These are phyloP conservation scores for Rhodotorula diobovata DNA, from an alignment of 768 basidiomycete genomes.

Conservation along the genomic window DNA sequence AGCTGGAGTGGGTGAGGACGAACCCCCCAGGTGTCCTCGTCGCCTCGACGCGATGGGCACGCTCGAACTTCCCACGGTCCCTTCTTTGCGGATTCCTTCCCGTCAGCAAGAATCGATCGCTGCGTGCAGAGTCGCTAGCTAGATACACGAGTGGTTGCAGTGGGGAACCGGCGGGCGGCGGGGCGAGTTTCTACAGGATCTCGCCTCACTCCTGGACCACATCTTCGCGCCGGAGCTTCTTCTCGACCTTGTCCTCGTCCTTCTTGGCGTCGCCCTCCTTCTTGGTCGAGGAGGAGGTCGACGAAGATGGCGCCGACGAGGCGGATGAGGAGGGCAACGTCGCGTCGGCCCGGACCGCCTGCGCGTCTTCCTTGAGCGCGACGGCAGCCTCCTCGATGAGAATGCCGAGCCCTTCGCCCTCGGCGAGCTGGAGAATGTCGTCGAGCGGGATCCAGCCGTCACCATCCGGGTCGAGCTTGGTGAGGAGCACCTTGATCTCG, in stretches of 20 bases:
- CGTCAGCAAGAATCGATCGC: too few relatives aligned
- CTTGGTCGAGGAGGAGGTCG: neutral
- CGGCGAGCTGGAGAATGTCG: conserved; percentile 84
- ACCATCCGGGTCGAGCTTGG: conserved; percentile 91
- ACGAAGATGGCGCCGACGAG: neutral
- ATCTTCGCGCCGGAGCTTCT: conserved; percentile 85
- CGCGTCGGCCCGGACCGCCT: conserved; percentile 20
- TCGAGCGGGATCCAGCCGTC: conserved; percentile 94
- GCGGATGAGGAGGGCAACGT: neutral
- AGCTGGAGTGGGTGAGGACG: too few relatives aligned
- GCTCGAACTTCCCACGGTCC: too few relatives aligned
- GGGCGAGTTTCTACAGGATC: too few relatives aligned
- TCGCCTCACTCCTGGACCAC: conserved; percentile 58
- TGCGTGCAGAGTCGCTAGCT: too few relatives aligned
- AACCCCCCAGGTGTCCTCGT: too few relatives aligned
- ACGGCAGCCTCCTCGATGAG: conserved; percentile 32
- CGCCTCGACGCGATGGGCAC: too few relatives aligned
- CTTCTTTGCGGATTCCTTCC: too few relatives aligned
- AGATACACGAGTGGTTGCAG: too few relatives aligned
- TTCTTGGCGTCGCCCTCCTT: conserved; percentile 11
- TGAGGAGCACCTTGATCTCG: conserved; percentile 75
- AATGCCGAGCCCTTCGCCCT: conserved; percentile 56
- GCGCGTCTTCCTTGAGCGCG: conserved; percentile 15
- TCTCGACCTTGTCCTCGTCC: conserved; percentile 56
- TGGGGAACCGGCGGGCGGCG: neutral